Evolutionary conservation across 192 early-diverging fungal species (phyloP).

Genomic region (Entomortierella beljakovae): DNA sequence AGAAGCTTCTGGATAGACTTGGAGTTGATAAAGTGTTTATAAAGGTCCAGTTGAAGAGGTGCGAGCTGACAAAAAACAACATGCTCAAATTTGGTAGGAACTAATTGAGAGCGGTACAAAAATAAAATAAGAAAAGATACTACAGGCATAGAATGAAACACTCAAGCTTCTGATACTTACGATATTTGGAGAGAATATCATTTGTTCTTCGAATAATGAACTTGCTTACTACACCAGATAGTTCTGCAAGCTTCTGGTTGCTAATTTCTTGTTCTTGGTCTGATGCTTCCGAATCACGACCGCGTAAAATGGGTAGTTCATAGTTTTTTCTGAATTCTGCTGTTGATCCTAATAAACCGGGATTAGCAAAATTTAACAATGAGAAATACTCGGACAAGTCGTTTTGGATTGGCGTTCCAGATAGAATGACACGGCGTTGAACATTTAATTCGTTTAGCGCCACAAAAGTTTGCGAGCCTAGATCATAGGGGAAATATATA

Average conservation of each 20-base stretch:
- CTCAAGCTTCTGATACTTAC: constrained; percentile 60
- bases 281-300: constrained; percentile 91
- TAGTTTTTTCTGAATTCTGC: constrained; percentile 92
- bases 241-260: constrained; percentile 87
- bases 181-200: constrained; percentile 95
- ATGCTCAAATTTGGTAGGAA: constrained; percentile 97
- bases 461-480: constrained; percentile 83
- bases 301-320: constrained; percentile 94
- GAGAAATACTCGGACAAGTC: constrained; percentile 94
- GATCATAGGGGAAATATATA: no score
- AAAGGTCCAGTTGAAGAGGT: constrained; percentile 81
- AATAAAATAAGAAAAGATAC: background rate
- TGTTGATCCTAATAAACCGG: constrained; percentile 88
- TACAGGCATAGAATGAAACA: background rate
- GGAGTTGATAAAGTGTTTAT: constrained; percentile 80
- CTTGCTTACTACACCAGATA: constrained; percentile 88
- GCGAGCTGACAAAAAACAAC: constrained; percentile 95
- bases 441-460: constrained; percentile 89
- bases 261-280: constrained; percentile 80
- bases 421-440: constrained; percentile 91
- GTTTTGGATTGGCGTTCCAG: constrained; percentile 93
- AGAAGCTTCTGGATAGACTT: constrained; percentile 77
- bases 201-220: constrained; percentile 99
- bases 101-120: constrained; percentile 45
- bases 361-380: constrained; percentile 95